Base-by-base conservation (phyloP, 768 basidiomycete genomes). In the Tricholomella constricta region DNA sequence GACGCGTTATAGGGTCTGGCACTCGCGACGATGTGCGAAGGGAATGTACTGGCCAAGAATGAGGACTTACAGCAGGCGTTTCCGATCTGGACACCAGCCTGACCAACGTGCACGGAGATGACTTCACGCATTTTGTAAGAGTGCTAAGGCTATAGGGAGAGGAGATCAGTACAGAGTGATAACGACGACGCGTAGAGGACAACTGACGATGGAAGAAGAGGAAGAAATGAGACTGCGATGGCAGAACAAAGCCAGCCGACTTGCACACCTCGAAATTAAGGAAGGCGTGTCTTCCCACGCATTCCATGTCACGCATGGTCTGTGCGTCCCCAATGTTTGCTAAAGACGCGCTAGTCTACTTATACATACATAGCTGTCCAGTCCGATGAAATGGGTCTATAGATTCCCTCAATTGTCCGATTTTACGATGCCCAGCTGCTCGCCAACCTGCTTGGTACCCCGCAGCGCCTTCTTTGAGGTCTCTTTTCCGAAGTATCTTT, bases 21-120 rank as follows among this genome's bases (percentile, higher is more conserved):
- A 25, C 25, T 55, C 51, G 40, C 51, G 46, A 55, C 38, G 41
- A 37, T 51, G 44, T 35, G 27, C 10, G 17, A 25, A 46, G 27
- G 17, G 14, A 23, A 45, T 37, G 38, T 43, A 36, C 46, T 48
- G 14, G 56, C 49, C 42, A 52, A 52, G 41, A 32, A 45, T 41
- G 23, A 58, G 14, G 32, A 80, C 89, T 76, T 68, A 91, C 95
- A 96, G 79, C 94, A 98, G 61, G 96, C 94, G 74, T 97, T 98
- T 63, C 89, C 89, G 59, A 91, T 91, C 72, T 92, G 89, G 54
- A 92, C 86, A 79, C 94, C 94, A 70, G 96, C 96, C 79, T 99
- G 96, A 60, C 95, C 95, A 65, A 97, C 92, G 68, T 97, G 93
- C 61, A 97, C 76, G 69, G 92, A 95, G 75, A 97, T 95, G 68